Conservation (phyloP, 176 grass and related monocot species). For the Triticum monococcum region DNA sequence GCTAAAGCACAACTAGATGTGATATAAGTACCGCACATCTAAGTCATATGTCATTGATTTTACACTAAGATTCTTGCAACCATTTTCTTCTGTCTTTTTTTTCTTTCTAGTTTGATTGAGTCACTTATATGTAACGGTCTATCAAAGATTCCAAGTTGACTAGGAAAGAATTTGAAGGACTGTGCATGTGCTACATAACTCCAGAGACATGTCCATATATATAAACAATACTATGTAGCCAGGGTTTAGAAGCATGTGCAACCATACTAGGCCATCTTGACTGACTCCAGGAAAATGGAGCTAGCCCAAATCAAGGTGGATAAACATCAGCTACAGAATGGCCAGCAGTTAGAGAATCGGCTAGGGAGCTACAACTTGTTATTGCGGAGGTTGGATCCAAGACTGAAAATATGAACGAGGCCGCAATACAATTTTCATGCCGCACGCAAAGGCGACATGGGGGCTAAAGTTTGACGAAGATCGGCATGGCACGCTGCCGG, state of each 20-base stretch:
- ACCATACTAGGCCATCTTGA: neutral
- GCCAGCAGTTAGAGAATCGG: neutral
- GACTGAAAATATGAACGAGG: neutral
- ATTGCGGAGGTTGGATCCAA: neutral
- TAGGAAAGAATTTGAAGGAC: neutral
- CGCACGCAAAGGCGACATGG: neutral
- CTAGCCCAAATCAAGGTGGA: neutral
- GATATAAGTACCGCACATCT: too few relatives aligned
- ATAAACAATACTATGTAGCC: too few relatives aligned
- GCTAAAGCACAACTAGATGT: too few relatives aligned
- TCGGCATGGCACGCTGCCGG: too few relatives aligned
- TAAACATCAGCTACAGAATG: neutral
- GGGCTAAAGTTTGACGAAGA: neutral
- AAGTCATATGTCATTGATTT: too few relatives aligned
- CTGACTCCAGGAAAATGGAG: neutral
- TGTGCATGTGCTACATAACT: neutral
- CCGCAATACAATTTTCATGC: neutral
- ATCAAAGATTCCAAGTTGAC: neutral
- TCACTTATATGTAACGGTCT: neutral
- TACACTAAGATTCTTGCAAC: too few relatives aligned
- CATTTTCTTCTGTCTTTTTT: too few relatives aligned
- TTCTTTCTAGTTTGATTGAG: too few relatives aligned
- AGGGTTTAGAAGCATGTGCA: too few relatives aligned
- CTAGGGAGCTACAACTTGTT: neutral
- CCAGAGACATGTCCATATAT: neutral